Percentiles rank a stretch among this genome's conserved stretches.
phyloP scores from a whole-genome alignment of 352 stramenopile species.

The Pythium rhizo-oryzae region DNA sequence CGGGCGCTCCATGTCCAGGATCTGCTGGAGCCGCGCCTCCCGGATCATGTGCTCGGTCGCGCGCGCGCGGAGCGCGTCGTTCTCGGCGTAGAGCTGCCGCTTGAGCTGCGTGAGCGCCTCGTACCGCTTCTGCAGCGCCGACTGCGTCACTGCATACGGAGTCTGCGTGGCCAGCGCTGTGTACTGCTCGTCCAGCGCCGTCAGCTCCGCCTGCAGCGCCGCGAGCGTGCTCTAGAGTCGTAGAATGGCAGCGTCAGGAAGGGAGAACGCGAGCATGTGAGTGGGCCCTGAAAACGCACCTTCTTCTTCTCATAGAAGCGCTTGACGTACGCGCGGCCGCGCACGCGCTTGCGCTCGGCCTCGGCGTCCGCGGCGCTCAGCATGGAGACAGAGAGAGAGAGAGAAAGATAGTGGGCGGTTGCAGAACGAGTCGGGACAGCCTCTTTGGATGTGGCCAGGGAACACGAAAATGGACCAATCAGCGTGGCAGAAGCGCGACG shows the following conservation, averaged over 20 bases:
- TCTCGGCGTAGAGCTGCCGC: slow-evolving; percentile 12
- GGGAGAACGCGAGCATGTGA: too few relatives aligned
- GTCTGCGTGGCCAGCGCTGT: background rate
- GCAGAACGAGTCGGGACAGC: too few relatives aligned
- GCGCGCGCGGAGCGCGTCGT: slow-evolving; percentile 5
- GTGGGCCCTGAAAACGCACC: too few relatives aligned
- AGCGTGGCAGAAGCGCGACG: too few relatives aligned
- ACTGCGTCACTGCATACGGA: background rate
- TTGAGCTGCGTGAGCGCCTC: slow-evolving; percentile 8
- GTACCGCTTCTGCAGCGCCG: background rate
- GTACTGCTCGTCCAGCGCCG: slow-evolving; percentile 2
- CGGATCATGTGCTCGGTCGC: slow-evolving; percentile 14
- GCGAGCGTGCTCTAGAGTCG: slow-evolving; percentile 15
- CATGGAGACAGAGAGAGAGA: too few relatives aligned
- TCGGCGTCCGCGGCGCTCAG: background rate
- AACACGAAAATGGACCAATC: too few relatives aligned
- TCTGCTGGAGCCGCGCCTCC: slow-evolving; percentile 14
- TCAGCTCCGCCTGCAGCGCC: slow-evolving; percentile 14
- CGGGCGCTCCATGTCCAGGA: slow-evolving; percentile 3
- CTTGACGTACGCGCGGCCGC: slow-evolving; percentile 8
- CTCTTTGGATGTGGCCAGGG: too few relatives aligned
- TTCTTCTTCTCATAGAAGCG: slow-evolving; percentile 16
- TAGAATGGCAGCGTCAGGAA: too few relatives aligned
- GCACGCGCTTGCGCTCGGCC: slow-evolving; percentile 1
- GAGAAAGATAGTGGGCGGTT: too few relatives aligned